Evolutionary conservation across 1,284 basidiomycete species (phyloP).

Genomic region (Tilletia caries): DNA sequence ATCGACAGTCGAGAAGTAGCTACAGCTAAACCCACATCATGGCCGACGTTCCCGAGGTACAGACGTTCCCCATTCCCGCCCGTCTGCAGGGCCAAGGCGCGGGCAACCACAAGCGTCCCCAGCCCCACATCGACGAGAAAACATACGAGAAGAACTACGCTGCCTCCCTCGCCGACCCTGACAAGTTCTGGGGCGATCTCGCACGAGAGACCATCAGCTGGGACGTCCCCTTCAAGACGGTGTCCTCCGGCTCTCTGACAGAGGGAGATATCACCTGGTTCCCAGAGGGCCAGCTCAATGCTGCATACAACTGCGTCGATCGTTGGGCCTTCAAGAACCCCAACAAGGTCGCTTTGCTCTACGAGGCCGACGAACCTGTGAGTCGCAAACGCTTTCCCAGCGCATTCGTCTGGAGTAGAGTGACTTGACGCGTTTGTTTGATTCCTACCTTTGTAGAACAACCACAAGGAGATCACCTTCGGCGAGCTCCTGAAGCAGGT

Average conservation of each 20-base stretch:
- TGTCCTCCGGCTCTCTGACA: constrained; percentile 77
- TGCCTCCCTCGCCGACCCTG: constrained; percentile 36
- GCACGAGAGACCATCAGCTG: constrained; percentile 80
- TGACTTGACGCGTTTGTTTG: not conserved
- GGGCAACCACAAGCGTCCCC: constrained; percentile 29
- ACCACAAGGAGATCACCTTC: constrained; percentile 14
- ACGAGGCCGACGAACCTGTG: constrained; percentile 90
- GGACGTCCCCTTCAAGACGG: constrained; percentile 86
- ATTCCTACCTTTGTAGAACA: not conserved
- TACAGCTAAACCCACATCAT: not conserved
- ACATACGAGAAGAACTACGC: constrained; percentile 38
- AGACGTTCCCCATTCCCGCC: constrained; percentile 35
- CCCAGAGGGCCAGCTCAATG: constrained; percentile 59
- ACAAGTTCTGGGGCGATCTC: constrained; percentile 60
- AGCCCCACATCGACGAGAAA: constrained; percentile 35
- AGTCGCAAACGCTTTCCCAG: too few relatives aligned
- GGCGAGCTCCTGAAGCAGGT: constrained; percentile 77
- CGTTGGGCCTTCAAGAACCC: constrained; percentile 89
- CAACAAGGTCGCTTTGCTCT: constrained; percentile 90
- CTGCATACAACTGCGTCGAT: constrained; percentile 96
- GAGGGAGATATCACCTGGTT: constrained; percentile 93
- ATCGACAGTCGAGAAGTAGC: too few relatives aligned
- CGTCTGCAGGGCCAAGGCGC: constrained; percentile 34
- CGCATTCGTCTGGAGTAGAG: too few relatives aligned
- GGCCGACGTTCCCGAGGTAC: constrained; percentile 32